These are phyloP conservation scores for Coniella lustricola DNA, from an alignment of 2,329 filamentous ascomycete genomes.

Conservation along the genomic window DNA sequence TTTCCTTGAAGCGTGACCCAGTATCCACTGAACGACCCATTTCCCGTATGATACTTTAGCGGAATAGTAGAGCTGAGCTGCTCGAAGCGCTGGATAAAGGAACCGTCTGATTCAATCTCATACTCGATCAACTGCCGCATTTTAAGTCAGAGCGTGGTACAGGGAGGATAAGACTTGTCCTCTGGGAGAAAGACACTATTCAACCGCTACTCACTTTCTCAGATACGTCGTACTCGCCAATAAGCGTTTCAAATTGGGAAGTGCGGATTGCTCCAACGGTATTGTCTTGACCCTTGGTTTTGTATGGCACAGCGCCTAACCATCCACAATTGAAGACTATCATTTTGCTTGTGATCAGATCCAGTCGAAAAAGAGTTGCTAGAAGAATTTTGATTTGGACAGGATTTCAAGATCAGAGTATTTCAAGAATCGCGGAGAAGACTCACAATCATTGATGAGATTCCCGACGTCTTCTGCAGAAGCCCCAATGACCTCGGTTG, in stretches of 20 bases:
- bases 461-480: neutral
- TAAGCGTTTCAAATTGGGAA: neutral
- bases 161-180: too few species aligned
- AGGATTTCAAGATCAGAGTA: too few species aligned
- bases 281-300: neutral
- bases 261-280: neutral
- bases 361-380: neutral
- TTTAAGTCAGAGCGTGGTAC: neutral
- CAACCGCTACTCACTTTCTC: neutral
- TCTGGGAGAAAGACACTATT: too few species aligned
- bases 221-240: neutral
- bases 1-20: neutral
- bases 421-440: too few species aligned
- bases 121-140: neutral
- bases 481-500: neutral
- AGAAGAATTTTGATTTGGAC: too few species aligned
- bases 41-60: neutral
- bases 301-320: neutral
- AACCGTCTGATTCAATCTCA: neutral
- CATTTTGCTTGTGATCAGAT: neutral
- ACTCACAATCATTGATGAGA: neutral
- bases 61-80: neutral
- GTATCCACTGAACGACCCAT: neutral
- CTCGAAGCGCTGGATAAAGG: neutral
- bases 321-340: neutral